phyloP scores from a whole-genome alignment of 179 eudicot species.

The Heliamphora pulchella region DNA sequence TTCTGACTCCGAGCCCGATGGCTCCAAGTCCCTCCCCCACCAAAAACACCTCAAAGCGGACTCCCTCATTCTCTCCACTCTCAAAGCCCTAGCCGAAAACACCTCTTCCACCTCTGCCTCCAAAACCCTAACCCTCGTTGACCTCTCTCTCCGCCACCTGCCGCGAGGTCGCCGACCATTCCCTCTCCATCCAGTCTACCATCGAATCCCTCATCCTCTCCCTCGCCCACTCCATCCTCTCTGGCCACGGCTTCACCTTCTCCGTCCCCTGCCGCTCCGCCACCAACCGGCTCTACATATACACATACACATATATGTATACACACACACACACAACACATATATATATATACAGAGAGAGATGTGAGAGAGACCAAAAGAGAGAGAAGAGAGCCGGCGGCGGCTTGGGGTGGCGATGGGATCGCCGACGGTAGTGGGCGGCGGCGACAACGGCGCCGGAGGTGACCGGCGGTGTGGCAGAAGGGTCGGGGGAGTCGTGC shows the following conservation, averaged over 20 bases:
- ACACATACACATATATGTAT: too few species aligned
- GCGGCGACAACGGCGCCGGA: too few species aligned
- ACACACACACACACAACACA: too few species aligned
- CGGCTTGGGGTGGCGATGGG: too few species aligned
- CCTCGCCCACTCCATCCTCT: conserved; percentile 62
- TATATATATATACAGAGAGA: too few species aligned
- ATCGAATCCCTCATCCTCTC: conserved; percentile 63
- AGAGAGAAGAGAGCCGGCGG: too few species aligned
- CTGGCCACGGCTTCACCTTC: conserved; percentile 75
- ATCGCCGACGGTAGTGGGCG: too few species aligned
- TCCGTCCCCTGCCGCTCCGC: conserved; percentile 72
- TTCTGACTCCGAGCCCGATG: conserved; percentile 39
- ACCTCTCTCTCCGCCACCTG: conserved; percentile 60
- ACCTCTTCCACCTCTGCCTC: conserved; percentile 28
- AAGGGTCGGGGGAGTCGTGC: too few species aligned
- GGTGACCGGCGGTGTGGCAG: too few species aligned
- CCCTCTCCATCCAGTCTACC: conserved; percentile 63
- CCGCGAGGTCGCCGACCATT: conserved; percentile 78
- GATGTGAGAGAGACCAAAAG: too few species aligned
- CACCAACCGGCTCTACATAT: conserved; percentile 73
- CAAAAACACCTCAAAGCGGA: conserved; percentile 68
- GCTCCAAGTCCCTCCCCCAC: conserved; percentile 38
- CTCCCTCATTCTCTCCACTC: conserved; percentile 42
- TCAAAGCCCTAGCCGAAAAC: conserved; percentile 35
- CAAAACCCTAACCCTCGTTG: conserved; percentile 47